Conservation (phyloP, 805 yeast genomes). For the Sungouiozyma intestinalis region DNA sequence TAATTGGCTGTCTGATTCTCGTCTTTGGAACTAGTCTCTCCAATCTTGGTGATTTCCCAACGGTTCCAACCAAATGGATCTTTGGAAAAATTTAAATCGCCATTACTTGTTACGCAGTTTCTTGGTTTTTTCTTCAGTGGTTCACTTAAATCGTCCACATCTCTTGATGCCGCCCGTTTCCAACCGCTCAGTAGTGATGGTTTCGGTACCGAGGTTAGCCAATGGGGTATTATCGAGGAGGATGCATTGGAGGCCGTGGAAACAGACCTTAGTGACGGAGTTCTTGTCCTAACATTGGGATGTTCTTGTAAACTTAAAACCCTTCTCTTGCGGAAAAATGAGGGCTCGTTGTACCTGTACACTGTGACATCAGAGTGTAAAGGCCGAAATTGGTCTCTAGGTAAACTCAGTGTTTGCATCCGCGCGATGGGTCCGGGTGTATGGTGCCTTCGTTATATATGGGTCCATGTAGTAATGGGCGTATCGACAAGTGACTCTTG, state of each 20-base stretch:
- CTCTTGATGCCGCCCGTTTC: neutral
- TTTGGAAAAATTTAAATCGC: conserved; percentile 7
- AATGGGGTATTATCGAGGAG: too few species aligned
- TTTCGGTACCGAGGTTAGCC: neutral
- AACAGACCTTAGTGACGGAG: neutral
- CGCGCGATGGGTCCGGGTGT: neutral
- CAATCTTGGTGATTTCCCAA: conserved; percentile 25
- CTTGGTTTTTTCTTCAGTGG: neutral
- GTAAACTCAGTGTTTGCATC: neutral
- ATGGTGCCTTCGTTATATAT: neutral
- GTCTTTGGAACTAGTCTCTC: neutral
- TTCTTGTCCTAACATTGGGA: neutral
- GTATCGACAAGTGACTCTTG: too few species aligned
- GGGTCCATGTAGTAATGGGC: too few species aligned
- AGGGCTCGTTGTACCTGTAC: neutral
- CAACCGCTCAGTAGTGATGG: neutral
- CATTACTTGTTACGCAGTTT: neutral
- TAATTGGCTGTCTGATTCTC: conserved; percentile 12
- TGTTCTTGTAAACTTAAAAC: neutral
- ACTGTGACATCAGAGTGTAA: neutral
- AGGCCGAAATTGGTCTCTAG: neutral
- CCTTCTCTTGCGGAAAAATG: neutral
- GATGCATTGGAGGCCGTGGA: neutral
- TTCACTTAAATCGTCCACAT: neutral
- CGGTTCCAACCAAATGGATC: conserved; percentile 26